These are phyloP conservation scores for Zygosaccharomyces pseudorouxii DNA, from an alignment of 805 yeast genomes.

Conservation along the genomic window DNA sequence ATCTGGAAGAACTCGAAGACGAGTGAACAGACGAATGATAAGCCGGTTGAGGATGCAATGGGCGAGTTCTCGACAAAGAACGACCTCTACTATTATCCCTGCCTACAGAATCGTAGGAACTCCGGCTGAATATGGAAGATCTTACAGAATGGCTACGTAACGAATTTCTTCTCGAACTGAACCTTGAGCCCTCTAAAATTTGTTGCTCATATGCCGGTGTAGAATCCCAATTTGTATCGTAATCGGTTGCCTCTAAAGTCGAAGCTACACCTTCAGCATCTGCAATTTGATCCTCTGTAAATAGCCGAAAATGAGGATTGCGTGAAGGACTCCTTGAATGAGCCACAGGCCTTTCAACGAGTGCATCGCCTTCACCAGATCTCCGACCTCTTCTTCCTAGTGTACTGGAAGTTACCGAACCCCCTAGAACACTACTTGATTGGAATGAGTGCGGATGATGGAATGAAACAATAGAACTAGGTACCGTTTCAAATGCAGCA, in stretches of 20 bases:
- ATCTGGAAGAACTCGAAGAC: constrained; percentile 36
- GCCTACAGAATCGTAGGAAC: constrained; percentile 14
- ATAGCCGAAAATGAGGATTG: constrained; percentile 63
- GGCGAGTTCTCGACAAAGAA: constrained; percentile 16
- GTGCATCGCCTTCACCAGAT: constrained; percentile 27
- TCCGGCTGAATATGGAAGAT: constrained; percentile 19
- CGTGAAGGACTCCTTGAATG: constrained; percentile 36
- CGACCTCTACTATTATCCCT: constrained; percentile 19
- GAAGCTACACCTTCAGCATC: constrained; percentile 79
- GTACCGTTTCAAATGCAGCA: constrained; percentile 69
- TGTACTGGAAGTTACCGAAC: constrained; percentile 26
- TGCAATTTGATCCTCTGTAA: constrained; percentile 77
- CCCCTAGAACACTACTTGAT: constrained; percentile 22
- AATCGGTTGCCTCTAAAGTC: constrained; percentile 66
- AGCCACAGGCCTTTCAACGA: constrained; percentile 30
- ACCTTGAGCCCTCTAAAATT: constrained; percentile 30
- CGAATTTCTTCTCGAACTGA: constrained; percentile 28
- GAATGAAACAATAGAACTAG: constrained; percentile 71
- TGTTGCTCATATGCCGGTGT: constrained; percentile 45
- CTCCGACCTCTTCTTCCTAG: constrained; percentile 30
- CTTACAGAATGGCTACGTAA: constrained; percentile 20
- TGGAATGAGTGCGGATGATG: constrained; percentile 61
- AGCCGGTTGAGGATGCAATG: constrained; percentile 6
- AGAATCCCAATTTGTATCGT: constrained; percentile 69
- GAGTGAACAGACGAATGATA: constrained; percentile 29